Evolutionary conservation across 2,329 filamentous ascomycete genomes (phyloP), one percentile per base, ranked within the genome.

Genomic region (Pyrenophora graminea): DNA sequence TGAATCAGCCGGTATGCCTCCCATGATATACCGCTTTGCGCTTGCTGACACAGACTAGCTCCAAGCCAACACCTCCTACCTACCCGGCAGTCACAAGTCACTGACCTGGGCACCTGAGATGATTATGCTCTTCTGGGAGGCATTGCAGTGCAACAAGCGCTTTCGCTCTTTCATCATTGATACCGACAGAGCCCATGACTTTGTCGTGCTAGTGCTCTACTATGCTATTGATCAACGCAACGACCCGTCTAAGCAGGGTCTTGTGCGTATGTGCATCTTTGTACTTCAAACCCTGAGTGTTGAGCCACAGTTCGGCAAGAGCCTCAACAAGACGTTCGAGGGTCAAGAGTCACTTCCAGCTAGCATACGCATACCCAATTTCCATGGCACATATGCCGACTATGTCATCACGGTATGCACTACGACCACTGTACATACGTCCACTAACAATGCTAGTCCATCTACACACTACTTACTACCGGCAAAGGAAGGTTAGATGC

Each of bases 151-250:
- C 81, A 99, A 99, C 76, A 97, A 96, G 76, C 84, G 93, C 52
- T 99, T 99, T 76, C 84, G 94, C 27, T 91, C 91, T 1, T 99
- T 97, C 74, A 94, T 99, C 66, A 93, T 97, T 57, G 94, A 99
- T 64, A 97, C 94, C 0, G 91, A 94, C 68, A 82, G 93, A 46
- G 90, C 90, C 0, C 90, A 97, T 66, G 94, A 99, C 70, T 97
- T 97, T 73, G 82, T 97, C 44, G 85, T 97, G 10, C 79, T 97
- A 17, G 86, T 95, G 34, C 77, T 97, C 3, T 99, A 95, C 75
- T 97, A 97, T 70, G 91, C 92, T 4, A 85, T 96, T 39, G 91
- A 96, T 69, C 89, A 94, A 72, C 91, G 91, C 68, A 84, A 85
- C 36, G 93, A 97, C 67, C 79, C 88, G 17, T 86, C 91, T 1